Conservation (phyloP, 495 filamentous ascomycete species). For the Lineolata rhizophorae region DNA sequence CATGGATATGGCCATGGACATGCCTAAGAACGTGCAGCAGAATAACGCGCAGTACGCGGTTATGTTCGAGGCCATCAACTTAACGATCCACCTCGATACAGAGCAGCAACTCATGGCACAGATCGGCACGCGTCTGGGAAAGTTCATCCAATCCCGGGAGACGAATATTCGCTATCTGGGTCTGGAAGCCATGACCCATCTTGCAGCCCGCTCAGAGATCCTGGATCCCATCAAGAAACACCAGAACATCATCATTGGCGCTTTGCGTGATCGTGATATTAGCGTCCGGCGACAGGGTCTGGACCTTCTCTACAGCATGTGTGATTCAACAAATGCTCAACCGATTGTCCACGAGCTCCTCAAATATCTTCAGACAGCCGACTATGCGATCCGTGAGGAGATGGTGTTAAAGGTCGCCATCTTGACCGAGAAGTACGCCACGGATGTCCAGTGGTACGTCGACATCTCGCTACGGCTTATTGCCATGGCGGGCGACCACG, state of each 20-base stretch:
- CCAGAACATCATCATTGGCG: conserved; percentile 84
- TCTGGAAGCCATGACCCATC: conserved; percentile 93
- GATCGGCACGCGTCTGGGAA: conserved; percentile 79
- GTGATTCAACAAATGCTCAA: conserved; percentile 75
- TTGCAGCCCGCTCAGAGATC: conserved; percentile 84
- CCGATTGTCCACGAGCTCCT: conserved; percentile 86
- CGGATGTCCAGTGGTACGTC: conserved; percentile 97
- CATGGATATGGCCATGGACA: conserved; percentile 72
- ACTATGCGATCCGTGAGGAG: conserved; percentile 94
- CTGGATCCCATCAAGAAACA: conserved; percentile 97
- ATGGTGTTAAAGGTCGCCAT: conserved; percentile 99
- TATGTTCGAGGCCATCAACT: conserved; percentile 94
- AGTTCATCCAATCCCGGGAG: conserved; percentile 91
- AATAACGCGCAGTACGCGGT: conserved; percentile 99
- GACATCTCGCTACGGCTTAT: conserved; percentile 90
- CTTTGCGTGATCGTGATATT: conserved; percentile 88
- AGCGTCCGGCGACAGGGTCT: conserved; percentile 89
- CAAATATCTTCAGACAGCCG: conserved; percentile 84
- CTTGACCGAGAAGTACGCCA: conserved; percentile 93
- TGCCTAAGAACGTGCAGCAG: conserved; percentile 96
- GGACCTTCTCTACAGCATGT: conserved; percentile 98
- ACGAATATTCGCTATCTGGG: conserved; percentile 97
- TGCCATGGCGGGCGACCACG: conserved; percentile 92
- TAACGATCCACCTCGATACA: conserved; percentile 96
- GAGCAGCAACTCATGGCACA: conserved; percentile 92